Evolutionary conservation across 1,284 basidiomycete genomes (phyloP), one percentile per base, ranked within the genome.

Genomic region (Bjerkandera adusta): DNA sequence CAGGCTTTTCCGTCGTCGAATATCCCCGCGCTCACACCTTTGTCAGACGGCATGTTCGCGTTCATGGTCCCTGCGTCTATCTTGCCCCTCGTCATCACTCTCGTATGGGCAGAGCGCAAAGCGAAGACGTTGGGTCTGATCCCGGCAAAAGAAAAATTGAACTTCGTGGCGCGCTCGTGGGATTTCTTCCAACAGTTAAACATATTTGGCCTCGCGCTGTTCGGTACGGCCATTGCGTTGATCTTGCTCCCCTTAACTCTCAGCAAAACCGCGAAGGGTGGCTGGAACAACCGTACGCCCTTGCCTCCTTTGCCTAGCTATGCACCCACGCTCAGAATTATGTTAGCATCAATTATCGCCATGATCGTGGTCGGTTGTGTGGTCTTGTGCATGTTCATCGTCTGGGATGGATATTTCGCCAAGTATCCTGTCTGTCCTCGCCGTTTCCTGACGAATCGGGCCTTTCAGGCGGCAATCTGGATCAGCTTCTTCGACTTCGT

Each of bases 401-500:
- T 73, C 16, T 85, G 75, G 71, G 79, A 83, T 49, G 58, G 72
- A 46, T 69, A 65, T 49, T 63, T 68, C 50, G 75, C 81, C 7
- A 70, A 67, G 34, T 67, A 68, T 40, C 81, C 81, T 2, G 72
- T 83, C 37, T 63, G 83, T 24, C 68, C 79, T 10, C 67, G 70
- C 29, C 73, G 80, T 25, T 83, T 86, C 66, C 61, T 83, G 39
- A 58, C 59, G 30, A 85, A 85, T 58, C 66, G 71, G 11, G 77
- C 75, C 30, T 77, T 89, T 22, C 68, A 86, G 20, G 69, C 77
- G 21, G 78, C 84, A 0, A 71, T 78, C 20, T 60, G 81, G 36
- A 82, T 90, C 50, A 84, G 84, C 5, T 83, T 82, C 59, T 78
- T 84, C 48, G 85, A 88, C 62, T 88, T 86, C 57, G 78, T 81